phyloP scores from a whole-genome alignment of 495 filamentous ascomycete genomes.

The Usnea hakonensis region DNA sequence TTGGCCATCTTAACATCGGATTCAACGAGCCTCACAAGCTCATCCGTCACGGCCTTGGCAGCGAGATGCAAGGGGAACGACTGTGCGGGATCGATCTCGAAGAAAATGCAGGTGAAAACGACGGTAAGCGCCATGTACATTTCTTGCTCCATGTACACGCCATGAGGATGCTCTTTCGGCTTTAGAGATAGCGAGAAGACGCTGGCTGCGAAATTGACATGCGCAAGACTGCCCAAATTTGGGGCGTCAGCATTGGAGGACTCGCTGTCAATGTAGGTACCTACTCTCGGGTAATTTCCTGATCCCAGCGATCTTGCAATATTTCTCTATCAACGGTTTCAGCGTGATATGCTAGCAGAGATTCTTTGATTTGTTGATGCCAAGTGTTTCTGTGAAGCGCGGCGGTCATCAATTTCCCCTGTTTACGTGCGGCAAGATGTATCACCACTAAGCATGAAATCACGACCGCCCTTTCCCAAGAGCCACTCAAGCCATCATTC shows the following conservation, averaged over 20 bases:
- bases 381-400: conserved; percentile 42
- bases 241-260: background rate
- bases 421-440: conserved; percentile 35
- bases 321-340: conserved; percentile 55
- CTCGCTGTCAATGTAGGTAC: conserved; percentile 13
- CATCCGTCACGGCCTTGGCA: conserved; percentile 51
- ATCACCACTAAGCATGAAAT: conserved; percentile 53
- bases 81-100: conserved; percentile 46
- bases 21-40: conserved; percentile 56
- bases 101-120: conserved; percentile 53
- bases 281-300: conserved; percentile 67
- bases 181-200: conserved; percentile 70
- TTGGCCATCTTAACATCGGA: conserved; percentile 58
- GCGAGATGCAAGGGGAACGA: conserved; percentile 53
- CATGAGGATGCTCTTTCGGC: conserved; percentile 56
- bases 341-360: conserved; percentile 55
- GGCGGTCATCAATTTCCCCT: conserved; percentile 37
- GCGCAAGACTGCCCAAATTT: conserved; percentile 62
- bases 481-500: conserved; percentile 49
- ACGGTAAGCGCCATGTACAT: conserved; percentile 67
- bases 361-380: conserved; percentile 45
- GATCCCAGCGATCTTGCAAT: conserved; percentile 47
- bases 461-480: conserved; percentile 45
- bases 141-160: conserved; percentile 71
- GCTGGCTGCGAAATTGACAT: conserved; percentile 62